Conservation (phyloP, 805 yeast genomes). For the Kuraishia capsulata region DNA sequence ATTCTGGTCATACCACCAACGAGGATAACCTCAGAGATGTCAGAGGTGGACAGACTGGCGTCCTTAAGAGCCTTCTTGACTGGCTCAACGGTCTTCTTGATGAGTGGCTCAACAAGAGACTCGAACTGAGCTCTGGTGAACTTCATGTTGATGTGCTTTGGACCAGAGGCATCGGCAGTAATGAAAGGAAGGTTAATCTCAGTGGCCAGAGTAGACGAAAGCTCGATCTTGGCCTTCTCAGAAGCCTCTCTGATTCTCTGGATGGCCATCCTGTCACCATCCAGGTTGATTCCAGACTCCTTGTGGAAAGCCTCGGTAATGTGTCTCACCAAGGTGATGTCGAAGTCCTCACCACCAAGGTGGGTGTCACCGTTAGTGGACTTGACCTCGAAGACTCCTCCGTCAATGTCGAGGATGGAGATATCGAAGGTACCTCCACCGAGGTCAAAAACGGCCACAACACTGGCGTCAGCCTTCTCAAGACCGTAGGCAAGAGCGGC, state of each 20-base stretch:
- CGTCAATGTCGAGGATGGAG: constrained; percentile 92
- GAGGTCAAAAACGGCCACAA: constrained; percentile 90
- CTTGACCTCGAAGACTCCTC: constrained; percentile 96
- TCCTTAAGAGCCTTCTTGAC: constrained; percentile 69
- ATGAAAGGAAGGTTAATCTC: constrained; percentile 66
- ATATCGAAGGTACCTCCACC: constrained; percentile 99
- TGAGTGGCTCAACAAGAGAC: constrained; percentile 53
- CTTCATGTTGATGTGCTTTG: constrained; percentile 48
- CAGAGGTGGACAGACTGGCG: constrained; percentile 56
- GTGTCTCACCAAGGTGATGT: constrained; percentile 75
- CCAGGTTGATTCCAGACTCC: constrained; percentile 46
- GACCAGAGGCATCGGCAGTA: constrained; percentile 34
- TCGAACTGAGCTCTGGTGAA: constrained; percentile 65
- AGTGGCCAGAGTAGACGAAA: constrained; percentile 56
- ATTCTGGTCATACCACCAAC: constrained; percentile 91
- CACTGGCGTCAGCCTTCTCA: constrained; percentile 52
- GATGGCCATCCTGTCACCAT: constrained; percentile 45
- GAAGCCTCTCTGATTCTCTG: constrained; percentile 77
- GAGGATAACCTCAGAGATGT: constrained; percentile 64
- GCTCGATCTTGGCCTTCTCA: constrained; percentile 66
- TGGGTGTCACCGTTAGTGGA: constrained; percentile 96
- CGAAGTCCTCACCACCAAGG: constrained; percentile 90
- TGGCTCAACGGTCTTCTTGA: constrained; percentile 61
- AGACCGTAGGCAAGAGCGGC: constrained; percentile 94
- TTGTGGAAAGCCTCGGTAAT: constrained; percentile 49